These are phyloP conservation scores for Dittrichia graveolens DNA, from an alignment of 129 eudicot genomes.

Conservation along the genomic window DNA sequence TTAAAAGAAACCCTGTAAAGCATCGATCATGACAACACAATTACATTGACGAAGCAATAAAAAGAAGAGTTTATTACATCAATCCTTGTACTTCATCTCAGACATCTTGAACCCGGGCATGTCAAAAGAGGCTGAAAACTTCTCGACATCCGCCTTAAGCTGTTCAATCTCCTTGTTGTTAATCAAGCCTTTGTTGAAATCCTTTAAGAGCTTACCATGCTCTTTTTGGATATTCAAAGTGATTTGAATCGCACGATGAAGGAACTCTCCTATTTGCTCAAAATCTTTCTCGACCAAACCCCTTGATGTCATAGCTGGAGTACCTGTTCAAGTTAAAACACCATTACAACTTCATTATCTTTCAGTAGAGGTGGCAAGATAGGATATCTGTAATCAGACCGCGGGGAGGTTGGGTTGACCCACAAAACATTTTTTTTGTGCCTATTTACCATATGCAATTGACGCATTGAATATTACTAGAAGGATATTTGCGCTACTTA, in stretches of 20 bases:
- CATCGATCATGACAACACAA: no score
- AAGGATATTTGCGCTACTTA: no score
- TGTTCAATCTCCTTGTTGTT: slow-evolving; percentile 89
- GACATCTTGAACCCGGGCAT: slow-evolving; percentile 89
- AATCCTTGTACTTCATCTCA: slow-evolving; percentile 92
- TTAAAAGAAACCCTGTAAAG: no score
- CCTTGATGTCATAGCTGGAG: slow-evolving; percentile 99
- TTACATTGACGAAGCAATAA: no score
- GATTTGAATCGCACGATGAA: slow-evolving; percentile 73
- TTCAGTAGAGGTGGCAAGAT: no score
- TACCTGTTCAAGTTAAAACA: slow-evolving; percentile 35
- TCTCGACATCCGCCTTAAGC: slow-evolving; percentile 87
- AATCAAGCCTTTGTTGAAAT: slow-evolving; percentile 91
- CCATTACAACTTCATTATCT: slow-evolving; percentile 19
- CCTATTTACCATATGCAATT: no score
- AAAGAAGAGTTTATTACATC: neutral
- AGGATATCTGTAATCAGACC: no score
- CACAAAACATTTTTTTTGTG: no score
- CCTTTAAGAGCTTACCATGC: slow-evolving; percentile 84
- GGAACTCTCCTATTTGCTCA: slow-evolving; percentile 93
- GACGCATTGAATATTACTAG: no score
- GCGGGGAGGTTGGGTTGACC: no score
- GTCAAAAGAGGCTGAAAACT: slow-evolving; percentile 77
- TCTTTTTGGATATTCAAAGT: slow-evolving; percentile 90
- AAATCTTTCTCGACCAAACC: slow-evolving; percentile 94